phyloP scores from a whole-genome alignment of 1,284 basidiomycete genomes.

The Ganoderma meredithae region DNA sequence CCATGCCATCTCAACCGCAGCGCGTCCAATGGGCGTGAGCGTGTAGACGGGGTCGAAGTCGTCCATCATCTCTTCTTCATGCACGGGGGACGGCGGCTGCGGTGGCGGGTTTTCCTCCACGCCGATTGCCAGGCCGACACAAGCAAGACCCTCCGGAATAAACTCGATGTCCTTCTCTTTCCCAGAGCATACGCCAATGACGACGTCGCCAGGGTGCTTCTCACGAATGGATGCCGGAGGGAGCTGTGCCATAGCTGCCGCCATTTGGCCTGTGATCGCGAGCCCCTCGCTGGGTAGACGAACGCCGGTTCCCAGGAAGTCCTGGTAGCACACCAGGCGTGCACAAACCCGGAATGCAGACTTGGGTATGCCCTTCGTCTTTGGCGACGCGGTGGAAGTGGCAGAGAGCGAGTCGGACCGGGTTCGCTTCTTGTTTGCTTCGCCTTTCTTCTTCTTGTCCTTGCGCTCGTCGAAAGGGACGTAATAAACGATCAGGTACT shows the following conservation, averaged over 20 bases:
- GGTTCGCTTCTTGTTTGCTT: constrained; percentile 44
- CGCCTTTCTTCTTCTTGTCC: constrained; percentile 42
- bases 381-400: constrained; percentile 42
- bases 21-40: constrained; percentile 76
- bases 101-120: constrained; percentile 37
- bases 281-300: constrained; percentile 76
- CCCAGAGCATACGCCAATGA: constrained; percentile 70
- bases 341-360: constrained; percentile 72
- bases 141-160: constrained; percentile 69
- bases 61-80: constrained; percentile 50
- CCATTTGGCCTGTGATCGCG: constrained; percentile 65
- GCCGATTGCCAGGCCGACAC: constrained; percentile 65
- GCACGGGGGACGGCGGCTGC: constrained; percentile 32
- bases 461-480: constrained; percentile 52
- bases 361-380: constrained; percentile 55
- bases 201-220: constrained; percentile 42
- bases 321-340: constrained; percentile 69
- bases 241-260: constrained; percentile 59
- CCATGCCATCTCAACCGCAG: constrained; percentile 85
- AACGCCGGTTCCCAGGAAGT: constrained; percentile 73
- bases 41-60: constrained; percentile 48
- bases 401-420: constrained; percentile 43
- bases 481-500: constrained; percentile 80
- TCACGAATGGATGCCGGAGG: constrained; percentile 44
- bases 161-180: constrained; percentile 75